Percentiles rank a stretch among this genome's conserved stretches.
phyloP scores from a whole-genome alignment of 2,329 filamentous ascomycete genomes.

The Drechmeria coniospora region DNA sequence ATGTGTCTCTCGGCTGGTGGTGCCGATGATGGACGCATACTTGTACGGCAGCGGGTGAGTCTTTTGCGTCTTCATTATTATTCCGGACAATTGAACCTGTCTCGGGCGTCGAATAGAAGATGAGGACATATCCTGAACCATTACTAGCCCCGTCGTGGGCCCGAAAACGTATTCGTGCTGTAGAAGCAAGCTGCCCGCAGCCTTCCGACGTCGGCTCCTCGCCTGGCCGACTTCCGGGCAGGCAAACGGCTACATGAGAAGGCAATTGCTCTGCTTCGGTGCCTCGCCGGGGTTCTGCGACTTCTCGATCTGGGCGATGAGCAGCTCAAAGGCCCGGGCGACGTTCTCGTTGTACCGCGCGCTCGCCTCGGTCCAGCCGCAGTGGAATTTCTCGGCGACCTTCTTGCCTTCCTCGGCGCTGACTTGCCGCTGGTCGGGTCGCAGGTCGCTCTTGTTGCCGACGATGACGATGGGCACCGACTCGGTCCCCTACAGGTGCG shows the following conservation, averaged over 20 bases:
- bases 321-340: conserved; percentile 76
- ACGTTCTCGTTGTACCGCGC: conserved; percentile 93
- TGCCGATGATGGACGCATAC: too few relatives aligned
- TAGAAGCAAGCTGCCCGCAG: conserved; percentile 4
- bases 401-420: conserved; percentile 71
- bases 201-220: neutral
- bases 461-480: conserved; percentile 88
- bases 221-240: too few relatives aligned
- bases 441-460: conserved; percentile 91
- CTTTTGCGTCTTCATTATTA: too few relatives aligned
- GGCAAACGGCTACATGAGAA: conserved; percentile 65
- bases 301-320: conserved; percentile 92
- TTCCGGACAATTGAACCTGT: too few relatives aligned
- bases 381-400: conserved; percentile 73
- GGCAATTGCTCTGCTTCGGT: conserved; percentile 64
- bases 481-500: conserved; percentile 56
- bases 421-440: conserved; percentile 86
- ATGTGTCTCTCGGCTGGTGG: too few relatives aligned
- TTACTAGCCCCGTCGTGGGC: too few relatives aligned
- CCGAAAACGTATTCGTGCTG: too few relatives aligned
- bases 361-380: conserved; percentile 88
- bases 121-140: neutral
- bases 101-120: too few relatives aligned
- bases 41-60: too few relatives aligned
- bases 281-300: conserved; percentile 80